Conservation (phyloP, 2,329 filamentous ascomycete species). For the Ascochyta viciae-villosae region DNA sequence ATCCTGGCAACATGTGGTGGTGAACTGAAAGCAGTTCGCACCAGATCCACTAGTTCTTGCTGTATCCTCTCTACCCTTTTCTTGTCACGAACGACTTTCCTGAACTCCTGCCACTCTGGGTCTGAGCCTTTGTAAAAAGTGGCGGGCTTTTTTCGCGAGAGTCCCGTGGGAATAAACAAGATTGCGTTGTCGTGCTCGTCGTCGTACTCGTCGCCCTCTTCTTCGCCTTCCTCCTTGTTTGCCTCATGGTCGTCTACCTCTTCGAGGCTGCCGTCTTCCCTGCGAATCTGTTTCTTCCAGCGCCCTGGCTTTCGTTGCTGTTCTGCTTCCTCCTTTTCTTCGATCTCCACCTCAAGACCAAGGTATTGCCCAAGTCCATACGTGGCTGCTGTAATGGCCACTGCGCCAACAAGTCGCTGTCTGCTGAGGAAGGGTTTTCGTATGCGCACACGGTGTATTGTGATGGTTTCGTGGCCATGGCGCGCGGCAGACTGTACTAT, state of each 20-base stretch:
- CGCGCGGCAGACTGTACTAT: slow-evolving; percentile 37
- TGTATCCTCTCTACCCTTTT: slow-evolving; percentile 50
- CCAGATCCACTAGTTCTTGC: slow-evolving; percentile 46
- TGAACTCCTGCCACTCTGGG: slow-evolving; percentile 62
- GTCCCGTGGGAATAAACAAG: slow-evolving; percentile 59
- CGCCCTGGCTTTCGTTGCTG: slow-evolving; percentile 1
- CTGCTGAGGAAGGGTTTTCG: slow-evolving; percentile 39
- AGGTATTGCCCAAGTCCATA: slow-evolving; percentile 35
- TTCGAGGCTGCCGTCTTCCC: slow-evolving; percentile 21
- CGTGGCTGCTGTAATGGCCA: slow-evolving; percentile 24
- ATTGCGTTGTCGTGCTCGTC: slow-evolving; percentile 42
- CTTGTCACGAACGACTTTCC: slow-evolving; percentile 54
- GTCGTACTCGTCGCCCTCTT: slow-evolving; percentile 36
- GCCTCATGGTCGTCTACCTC: slow-evolving; percentile 29
- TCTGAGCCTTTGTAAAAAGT: slow-evolving; percentile 59
- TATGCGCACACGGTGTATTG: slow-evolving; percentile 52
- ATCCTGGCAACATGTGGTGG: slow-evolving; percentile 21
- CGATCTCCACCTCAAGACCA: slow-evolving; percentile 33
- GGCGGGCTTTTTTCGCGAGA: slow-evolving; percentile 48
- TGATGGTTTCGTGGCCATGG: slow-evolving; percentile 40
- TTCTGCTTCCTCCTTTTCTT: slow-evolving; percentile 23
- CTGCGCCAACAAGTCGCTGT: slow-evolving; percentile 32
- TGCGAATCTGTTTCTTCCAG: slow-evolving; percentile 12
- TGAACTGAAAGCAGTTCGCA: slow-evolving; percentile 34
- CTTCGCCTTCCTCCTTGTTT: slow-evolving; percentile 41